Evolutionary conservation across 2,329 filamentous ascomycete genomes (phyloP).

Genomic region (Xylaria sp.): DNA sequence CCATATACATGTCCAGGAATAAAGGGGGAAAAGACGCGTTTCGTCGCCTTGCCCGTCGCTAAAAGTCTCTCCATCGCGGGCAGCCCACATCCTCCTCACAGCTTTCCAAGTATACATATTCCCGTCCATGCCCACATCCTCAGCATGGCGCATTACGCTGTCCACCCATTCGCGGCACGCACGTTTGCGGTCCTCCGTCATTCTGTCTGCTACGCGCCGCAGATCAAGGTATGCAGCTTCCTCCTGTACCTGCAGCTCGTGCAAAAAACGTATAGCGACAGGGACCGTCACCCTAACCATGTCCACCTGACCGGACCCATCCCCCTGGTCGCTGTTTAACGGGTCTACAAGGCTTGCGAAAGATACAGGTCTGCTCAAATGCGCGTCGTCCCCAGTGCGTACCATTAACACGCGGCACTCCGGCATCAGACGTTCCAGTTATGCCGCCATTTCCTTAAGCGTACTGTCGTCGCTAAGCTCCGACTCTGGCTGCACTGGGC

Average conservation of each 20-base stretch:
- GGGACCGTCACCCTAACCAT: constrained; percentile 36
- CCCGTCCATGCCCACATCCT: constrained; percentile 35
- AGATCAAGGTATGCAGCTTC: constrained; percentile 35
- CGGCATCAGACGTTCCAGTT: constrained; percentile 34
- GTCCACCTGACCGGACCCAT: constrained; percentile 33
- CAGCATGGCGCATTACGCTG: constrained; percentile 35
- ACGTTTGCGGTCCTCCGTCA: constrained; percentile 34
- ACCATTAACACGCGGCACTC: constrained; percentile 36
- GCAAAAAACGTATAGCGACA: constrained; percentile 36
- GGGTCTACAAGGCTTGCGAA: constrained; percentile 36
- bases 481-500: constrained; percentile 27
- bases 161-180: constrained; percentile 35
- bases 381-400: constrained; percentile 33
- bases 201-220: constrained; percentile 35
- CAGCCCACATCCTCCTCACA: constrained; percentile 37
- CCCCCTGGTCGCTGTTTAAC: constrained; percentile 35
- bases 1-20: constrained; percentile 34
- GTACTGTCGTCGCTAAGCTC: constrained; percentile 27
- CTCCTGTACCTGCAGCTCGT: constrained; percentile 35
- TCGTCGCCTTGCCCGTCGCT: constrained; percentile 34
- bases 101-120: constrained; percentile 34
- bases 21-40: constrained; percentile 36
- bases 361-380: constrained; percentile 36
- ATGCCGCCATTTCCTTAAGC: constrained; percentile 31
- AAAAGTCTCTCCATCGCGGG: constrained; percentile 35